Percentiles rank a stretch among this genome's conserved stretches.
Conservation (phyloP, 169 alveolate genomes). For the Cryptosporidium baileyi region DNA sequence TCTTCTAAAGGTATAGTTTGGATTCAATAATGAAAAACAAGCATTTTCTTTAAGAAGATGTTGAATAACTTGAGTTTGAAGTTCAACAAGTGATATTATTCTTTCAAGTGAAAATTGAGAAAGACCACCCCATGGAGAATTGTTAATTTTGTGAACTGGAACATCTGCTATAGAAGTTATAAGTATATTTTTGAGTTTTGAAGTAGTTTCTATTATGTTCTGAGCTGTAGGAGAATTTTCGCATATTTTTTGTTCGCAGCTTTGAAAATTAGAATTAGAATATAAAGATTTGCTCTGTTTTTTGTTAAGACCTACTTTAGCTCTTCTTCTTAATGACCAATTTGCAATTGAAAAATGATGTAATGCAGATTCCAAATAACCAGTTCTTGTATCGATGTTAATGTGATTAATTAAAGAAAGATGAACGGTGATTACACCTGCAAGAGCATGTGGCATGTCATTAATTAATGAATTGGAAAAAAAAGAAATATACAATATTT, state of each 20-base stretch:
- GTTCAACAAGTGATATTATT: conserved; percentile 10
- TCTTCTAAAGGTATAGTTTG: conserved; percentile 40
- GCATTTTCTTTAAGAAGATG: background rate
- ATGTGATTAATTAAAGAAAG: conserved; percentile 26
- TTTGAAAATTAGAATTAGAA: background rate
- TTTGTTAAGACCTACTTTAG: background rate
- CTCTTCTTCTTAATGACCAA: conserved; percentile 20
- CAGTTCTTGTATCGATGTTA: conserved; percentile 33
- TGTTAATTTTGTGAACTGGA: background rate
- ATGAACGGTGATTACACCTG: conserved; percentile 52
- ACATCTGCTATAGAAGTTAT: conserved; percentile 36
- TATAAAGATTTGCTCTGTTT: background rate
- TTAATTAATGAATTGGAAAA: background rate
- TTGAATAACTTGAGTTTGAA: background rate
- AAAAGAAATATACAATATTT: conserved; percentile 26
- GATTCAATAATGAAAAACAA: conserved; percentile 10
- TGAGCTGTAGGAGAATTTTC: background rate
- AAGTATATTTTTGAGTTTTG: conserved; percentile 2
- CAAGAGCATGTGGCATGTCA: conserved; percentile 37
- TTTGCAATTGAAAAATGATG: conserved; percentile 35
- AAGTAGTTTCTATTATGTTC: background rate
- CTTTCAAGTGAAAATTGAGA: background rate
- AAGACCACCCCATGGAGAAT: conserved; percentile 62
- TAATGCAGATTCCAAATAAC: conserved; percentile 36
- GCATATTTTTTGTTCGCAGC: background rate